Evolutionary conservation across 768 basidiomycete species (phyloP).

Genomic region (Tylopilus subfusipes): DNA sequence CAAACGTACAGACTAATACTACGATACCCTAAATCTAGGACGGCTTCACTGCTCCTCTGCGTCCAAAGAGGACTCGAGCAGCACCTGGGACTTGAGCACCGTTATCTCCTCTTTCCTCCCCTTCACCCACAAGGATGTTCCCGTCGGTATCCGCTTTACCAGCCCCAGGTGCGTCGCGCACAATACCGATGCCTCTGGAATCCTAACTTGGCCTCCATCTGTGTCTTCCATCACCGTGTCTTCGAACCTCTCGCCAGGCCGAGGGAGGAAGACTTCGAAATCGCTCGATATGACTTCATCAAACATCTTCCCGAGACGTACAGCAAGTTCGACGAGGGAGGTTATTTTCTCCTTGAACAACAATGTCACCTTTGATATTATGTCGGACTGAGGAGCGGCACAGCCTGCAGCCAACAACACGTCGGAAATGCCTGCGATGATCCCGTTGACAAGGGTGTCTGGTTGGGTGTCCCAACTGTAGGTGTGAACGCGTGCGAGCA

Average conservation of each 20-base stretch:
- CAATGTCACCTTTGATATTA: not conserved
- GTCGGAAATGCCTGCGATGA: conserved; percentile 1
- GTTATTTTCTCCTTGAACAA: conserved; percentile 1
- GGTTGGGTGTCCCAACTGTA: not conserved
- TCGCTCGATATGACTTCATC: conserved; percentile 12
- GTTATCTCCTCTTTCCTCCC: too few relatives aligned
- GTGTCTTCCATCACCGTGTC: conserved; percentile 2
- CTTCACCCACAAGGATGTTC: too few relatives aligned
- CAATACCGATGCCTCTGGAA: not conserved
- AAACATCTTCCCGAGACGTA: conserved; percentile 7
- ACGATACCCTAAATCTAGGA: too few relatives aligned
- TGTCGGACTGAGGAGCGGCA: not conserved
- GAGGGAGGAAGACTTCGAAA: conserved; percentile 6
- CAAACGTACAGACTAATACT: too few relatives aligned
- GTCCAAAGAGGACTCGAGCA: too few relatives aligned
- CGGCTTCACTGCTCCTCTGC: too few relatives aligned
- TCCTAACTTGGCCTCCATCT: not conserved
- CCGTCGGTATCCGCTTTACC: too few relatives aligned
- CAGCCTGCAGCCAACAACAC: conserved; percentile 2
- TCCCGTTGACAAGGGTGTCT: not conserved
- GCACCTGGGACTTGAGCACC: too few relatives aligned
- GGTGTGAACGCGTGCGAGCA: conserved; percentile 3
- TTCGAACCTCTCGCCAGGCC: conserved; percentile 7
- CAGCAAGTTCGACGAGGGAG: conserved; percentile 8
- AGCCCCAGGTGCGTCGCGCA: conserved; percentile 6